Percentiles rank a stretch among this genome's conserved stretches.
Conservation (phyloP, 305 asterid genomes). For the Lippia alba region DNA sequence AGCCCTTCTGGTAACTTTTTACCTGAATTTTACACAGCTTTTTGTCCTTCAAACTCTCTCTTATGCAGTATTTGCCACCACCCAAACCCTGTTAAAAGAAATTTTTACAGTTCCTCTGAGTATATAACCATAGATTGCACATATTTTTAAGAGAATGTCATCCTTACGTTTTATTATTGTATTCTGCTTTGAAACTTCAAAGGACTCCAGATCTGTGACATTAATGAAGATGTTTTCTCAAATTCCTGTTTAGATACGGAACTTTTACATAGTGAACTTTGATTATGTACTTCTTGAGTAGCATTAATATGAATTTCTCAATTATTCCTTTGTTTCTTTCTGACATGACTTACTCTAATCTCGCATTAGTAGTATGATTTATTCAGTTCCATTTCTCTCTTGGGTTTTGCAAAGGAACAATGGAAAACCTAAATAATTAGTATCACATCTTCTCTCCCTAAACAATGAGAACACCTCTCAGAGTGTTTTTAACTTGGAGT, state of each 20-base stretch:
- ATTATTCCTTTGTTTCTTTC: too few relatives aligned
- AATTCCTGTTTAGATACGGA: conserved; percentile 12
- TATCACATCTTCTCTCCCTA: conserved; percentile 19
- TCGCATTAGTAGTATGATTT: neutral
- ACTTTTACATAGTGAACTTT: conserved; percentile 15
- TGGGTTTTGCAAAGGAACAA: conserved; percentile 1
- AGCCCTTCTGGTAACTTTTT: conserved; percentile 80
- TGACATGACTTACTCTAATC: neutral
- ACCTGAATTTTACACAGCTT: conserved; percentile 36
- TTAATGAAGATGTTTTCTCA: neutral
- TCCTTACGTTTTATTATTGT: neutral
- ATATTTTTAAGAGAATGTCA: conserved; percentile 17
- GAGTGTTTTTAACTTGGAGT: conserved; percentile 7
- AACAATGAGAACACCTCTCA: neutral
- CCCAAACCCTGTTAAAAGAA: conserved; percentile 17
- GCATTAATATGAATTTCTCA: conserved; percentile 4
- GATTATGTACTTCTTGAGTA: conserved; percentile 18
- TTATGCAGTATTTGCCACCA: conserved; percentile 16
- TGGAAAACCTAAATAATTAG: conserved; percentile 1
- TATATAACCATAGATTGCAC: conserved; percentile 21
- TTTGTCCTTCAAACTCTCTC: conserved; percentile 22
- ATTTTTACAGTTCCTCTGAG: conserved; percentile 21
- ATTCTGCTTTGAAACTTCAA: conserved; percentile 1
- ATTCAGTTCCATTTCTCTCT: conserved; percentile 11
- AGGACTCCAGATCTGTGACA: conserved; percentile 26